Evolutionary conservation across 768 basidiomycete genomes (phyloP), one percentile per base, ranked within the genome.

Genomic region (Suillus weaverae): DNA sequence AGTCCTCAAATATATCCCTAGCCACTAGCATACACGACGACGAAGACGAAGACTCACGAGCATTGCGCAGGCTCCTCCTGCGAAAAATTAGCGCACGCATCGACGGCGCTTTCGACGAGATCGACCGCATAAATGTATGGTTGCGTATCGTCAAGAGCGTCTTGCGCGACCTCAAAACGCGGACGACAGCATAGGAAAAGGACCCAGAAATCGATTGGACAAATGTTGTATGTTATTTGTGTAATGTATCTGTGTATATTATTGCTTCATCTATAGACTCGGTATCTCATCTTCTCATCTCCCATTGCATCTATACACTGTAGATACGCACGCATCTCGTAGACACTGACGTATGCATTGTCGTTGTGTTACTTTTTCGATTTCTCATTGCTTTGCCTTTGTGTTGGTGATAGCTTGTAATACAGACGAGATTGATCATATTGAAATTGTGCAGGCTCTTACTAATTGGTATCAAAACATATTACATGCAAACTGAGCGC

Each of bases 91-190:
- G 88, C 44, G 82, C 85, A 64, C 77, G 83, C 54, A 68, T 84
- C 61, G 78, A 79, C 18, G 85, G 84, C 7, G 85, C 86, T 2
- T 83, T 84, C 69, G 87, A 87, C 50, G 87, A 90, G 70, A 79
- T 90, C 50, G 88, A 91, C 65, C 84, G 82, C 67, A 81, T 81
- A 39, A 79, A 78, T 26, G 76, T 75, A 1, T 91, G 90, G 89
- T 74, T 90, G 22, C 80, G 82, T 55, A 84, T 90, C 60, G 84
- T 91, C 64, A 87, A 85, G 67, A 88, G 86, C 59, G 86, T 85
- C 35, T 80, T 89, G 18, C 80, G 83, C 48, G 85, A 87, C 60
- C 81, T 86, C 54, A 84, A 85, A 46, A 65, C 57, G 39, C 67
- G 60, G 22, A 56, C 64, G 9, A 63, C 67, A 20, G 26, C 68